Evolutionary conservation across 345 rosid species (phyloP).

Genomic region (Eucalyptus polyanthemos): DNA sequence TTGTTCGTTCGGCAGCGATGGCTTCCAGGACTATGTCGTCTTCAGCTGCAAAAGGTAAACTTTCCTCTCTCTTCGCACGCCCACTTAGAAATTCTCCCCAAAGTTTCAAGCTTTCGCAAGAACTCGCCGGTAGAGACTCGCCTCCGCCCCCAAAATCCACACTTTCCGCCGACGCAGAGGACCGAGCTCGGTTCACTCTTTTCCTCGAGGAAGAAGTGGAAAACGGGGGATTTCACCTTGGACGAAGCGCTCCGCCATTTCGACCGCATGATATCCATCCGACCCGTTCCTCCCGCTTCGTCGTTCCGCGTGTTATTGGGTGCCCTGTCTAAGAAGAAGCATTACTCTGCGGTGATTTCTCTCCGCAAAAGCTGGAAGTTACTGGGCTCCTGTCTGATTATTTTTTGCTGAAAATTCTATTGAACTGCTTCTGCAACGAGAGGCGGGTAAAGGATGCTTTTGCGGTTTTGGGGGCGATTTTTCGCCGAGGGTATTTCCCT

Average conservation of each 20-base stretch:
- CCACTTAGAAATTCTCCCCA: not conserved
- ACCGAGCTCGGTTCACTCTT: not conserved
- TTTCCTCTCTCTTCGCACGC: not conserved
- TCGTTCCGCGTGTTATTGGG: not conserved
- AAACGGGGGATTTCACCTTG: not conserved
- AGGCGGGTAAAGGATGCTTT: constrained; percentile 1
- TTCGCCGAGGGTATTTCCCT: constrained; percentile 6
- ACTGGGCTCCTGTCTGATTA: not conserved
- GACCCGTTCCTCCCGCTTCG: not conserved
- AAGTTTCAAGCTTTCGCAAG: not conserved
- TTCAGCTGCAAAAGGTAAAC: not conserved
- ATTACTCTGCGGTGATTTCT: not conserved
- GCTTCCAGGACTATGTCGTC: not conserved
- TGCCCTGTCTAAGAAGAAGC: constrained; percentile 2
- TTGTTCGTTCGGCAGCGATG: not conserved
- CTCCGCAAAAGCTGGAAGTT: not conserved
- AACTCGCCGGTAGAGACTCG: not conserved
- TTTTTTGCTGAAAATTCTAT: constrained; percentile 6
- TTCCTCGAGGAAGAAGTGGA: not conserved
- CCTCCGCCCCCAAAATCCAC: not conserved
- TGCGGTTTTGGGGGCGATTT: constrained; percentile 8
- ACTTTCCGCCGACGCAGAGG: not conserved
- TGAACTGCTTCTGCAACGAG: constrained; percentile 4
- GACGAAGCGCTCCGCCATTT: constrained; percentile 8
- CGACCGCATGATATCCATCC: constrained; percentile 1